phyloP scores from a whole-genome alignment of 176 grass and related monocot species.

The Guadua angustifolia region DNA sequence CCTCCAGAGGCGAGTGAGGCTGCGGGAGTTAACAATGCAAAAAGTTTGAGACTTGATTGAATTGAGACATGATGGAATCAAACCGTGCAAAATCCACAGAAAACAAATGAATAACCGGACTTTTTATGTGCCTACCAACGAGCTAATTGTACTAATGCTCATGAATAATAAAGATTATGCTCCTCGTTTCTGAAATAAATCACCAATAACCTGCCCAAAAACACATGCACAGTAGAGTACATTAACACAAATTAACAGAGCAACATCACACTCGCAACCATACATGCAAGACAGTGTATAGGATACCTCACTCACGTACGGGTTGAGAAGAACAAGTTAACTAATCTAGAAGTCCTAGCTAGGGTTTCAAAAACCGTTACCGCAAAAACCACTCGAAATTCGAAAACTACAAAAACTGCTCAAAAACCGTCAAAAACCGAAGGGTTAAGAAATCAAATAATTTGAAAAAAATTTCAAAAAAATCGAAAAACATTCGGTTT shows the following conservation, averaged over 20 bases:
- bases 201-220: background rate
- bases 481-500: no score
- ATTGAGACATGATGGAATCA: background rate
- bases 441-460: no score
- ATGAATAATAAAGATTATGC: background rate
- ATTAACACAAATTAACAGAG: background rate
- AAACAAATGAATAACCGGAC: background rate
- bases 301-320: background rate
- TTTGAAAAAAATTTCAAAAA: no score
- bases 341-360: no score
- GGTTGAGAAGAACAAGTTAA: conserved; percentile 6
- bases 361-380: no score
- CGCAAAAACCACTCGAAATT: no score
- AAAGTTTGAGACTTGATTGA: no score
- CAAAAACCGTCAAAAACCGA: no score
- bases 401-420: no score
- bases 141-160: background rate
- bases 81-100: background rate
- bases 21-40: no score
- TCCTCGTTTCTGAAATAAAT: background rate
- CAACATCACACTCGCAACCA: background rate
- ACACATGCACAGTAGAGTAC: background rate
- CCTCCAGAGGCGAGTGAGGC: no score
- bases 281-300: background rate
- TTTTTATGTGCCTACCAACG: background rate